Base-by-base conservation (phyloP, 148 eudicot species). In the Silene uniflora region DNA sequence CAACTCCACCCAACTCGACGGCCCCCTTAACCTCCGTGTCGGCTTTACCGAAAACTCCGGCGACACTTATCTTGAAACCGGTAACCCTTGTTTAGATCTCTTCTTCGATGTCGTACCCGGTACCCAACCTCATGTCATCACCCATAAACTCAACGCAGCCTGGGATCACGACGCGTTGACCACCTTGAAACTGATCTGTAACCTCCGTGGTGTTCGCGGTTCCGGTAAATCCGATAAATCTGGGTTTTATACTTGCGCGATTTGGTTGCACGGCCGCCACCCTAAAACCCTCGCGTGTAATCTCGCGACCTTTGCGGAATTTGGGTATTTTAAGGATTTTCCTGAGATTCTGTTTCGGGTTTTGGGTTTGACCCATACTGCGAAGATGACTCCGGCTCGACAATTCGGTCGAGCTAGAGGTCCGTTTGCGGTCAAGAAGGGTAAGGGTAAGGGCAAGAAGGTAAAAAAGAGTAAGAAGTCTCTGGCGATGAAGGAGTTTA, bases 191-290 rank as follows among this genome's bases (percentile, higher is more conserved):
- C 59, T 73, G 0, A 77, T 81, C 35, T 76, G 80, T 7, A 81
- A 81, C 16, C 79, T 81, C 29, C 80, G 80, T n/a, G 83, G 83
- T 8, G 77, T 81, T 7, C 71, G 84, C 10, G 84, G 84, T 0
- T 73, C 77, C 0, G 83, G 77, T 0, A 81, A 81, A 24, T 72
- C 80, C 4, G 75, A 81, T 17, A 77, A 73, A 19, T 60, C 62
- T 25, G 80, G 77, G 46, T 81, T 81, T 62, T 81, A 81, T 16
- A 22, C 63, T 10, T 74, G 80, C 0, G 80, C 80, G 0, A 9
- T 77, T n/a, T 81, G 84, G 84, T 62, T 81, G 0, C 84, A 81
- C 7, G 13, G 39, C 2, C 8, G 69, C 17, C 84, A 81, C 32
- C 84, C 83, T 3, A 76, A 81, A 52, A 76, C 83, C 13, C 73